These are phyloP conservation scores for Thermoascus crustaceus DNA, from an alignment of 2,329 filamentous ascomycete species.

Conservation along the genomic window DNA sequence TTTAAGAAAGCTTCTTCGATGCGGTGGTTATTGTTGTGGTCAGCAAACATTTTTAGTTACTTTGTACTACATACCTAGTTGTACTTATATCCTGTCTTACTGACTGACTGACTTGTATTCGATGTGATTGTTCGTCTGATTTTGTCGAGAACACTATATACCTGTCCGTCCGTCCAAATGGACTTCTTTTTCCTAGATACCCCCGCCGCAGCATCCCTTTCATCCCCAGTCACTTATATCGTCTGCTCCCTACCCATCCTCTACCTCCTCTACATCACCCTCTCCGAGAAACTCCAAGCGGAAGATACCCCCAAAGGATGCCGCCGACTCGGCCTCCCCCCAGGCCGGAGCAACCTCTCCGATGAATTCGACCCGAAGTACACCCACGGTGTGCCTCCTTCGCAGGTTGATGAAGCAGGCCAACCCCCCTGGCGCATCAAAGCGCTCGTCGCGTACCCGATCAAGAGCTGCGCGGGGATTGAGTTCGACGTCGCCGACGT, in stretches of 20 bases:
- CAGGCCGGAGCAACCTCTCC: constrained; percentile 42
- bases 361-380: constrained; percentile 51
- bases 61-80: too few relatives aligned
- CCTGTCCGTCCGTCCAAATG: too few relatives aligned
- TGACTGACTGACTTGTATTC: too few relatives aligned
- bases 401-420: constrained; percentile 23
- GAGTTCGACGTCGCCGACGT: constrained; percentile 60
- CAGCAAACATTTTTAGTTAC: too few relatives aligned
- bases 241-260: constrained; percentile 10
- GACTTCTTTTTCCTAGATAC: too few relatives aligned
- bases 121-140: too few relatives aligned
- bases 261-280: constrained; percentile 3
- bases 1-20: too few relatives aligned
- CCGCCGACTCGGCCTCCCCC: constrained; percentile 42
- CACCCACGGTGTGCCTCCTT: constrained; percentile 25
- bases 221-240: constrained; percentile 7
- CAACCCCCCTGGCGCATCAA: constrained; percentile 46
- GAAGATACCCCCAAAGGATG: constrained; percentile 39
- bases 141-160: too few relatives aligned
- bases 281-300: too few relatives aligned
- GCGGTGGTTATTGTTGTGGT: too few relatives aligned
- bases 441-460: constrained; percentile 69
- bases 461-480: constrained; percentile 74
- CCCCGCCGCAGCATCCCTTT: too few relatives aligned
- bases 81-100: too few relatives aligned